A percentile compares a stretch with the other conserved stretches of the same genome.
Evolutionary conservation across 805 yeast species (phyloP).

Genomic region (Sungouiella blattae): DNA sequence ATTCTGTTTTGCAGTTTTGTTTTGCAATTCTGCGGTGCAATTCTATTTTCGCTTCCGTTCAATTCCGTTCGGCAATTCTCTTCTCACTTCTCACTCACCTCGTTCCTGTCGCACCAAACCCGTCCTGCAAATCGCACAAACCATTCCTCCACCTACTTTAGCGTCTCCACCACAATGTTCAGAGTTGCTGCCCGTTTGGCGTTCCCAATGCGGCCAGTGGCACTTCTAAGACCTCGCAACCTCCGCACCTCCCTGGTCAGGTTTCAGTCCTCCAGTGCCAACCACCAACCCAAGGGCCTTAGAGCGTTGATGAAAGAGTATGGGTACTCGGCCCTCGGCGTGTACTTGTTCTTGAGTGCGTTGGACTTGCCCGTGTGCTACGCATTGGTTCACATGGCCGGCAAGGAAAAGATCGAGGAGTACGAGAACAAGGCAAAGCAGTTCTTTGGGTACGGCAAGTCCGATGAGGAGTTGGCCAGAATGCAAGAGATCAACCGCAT

Average conservation of each 20-base stretch:
- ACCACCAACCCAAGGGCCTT: constrained; percentile 38
- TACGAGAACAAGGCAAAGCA: constrained; percentile 60
- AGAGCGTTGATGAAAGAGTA: constrained; percentile 76
- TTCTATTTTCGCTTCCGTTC: too few species aligned
- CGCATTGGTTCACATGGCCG: constrained; percentile 77
- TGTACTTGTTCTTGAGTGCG: constrained; percentile 67
- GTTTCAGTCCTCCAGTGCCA: constrained; percentile 6
- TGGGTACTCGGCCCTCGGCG: constrained; percentile 88
- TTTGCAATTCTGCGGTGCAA: too few species aligned
- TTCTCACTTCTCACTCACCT: too few species aligned
- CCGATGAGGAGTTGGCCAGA: constrained; percentile 39
- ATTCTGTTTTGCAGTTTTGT: too few species aligned
- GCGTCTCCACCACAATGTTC: background rate
- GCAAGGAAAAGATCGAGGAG: constrained; percentile 74
- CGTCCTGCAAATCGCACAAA: too few species aligned
- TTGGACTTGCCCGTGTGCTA: constrained; percentile 85
- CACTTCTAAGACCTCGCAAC: constrained; percentile 1
- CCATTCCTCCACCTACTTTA: too few species aligned
- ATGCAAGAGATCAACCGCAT: constrained; percentile 33
- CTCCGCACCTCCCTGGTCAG: constrained; percentile 1
- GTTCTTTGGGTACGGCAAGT: constrained; percentile 58
- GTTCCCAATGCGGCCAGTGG: background rate
- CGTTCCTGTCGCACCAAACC: too few species aligned
- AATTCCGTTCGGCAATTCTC: too few species aligned
- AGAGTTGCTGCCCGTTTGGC: background rate